Conservation (phyloP, 257 asterid species). For the Rauvolfia tetraphylla region DNA sequence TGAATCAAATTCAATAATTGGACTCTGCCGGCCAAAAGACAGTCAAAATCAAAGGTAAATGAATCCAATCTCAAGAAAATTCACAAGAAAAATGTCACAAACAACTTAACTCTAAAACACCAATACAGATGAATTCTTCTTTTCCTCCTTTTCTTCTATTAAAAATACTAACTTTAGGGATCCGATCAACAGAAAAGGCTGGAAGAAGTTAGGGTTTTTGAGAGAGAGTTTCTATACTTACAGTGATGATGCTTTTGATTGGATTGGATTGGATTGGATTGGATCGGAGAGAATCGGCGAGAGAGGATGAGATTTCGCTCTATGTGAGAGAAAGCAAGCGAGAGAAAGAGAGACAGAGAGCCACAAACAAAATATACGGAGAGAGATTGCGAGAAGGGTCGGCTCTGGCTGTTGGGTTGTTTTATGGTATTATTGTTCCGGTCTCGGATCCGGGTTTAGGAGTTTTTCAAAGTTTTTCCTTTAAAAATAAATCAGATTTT, state of each 20-base stretch:
- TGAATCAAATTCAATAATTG: slow-evolving; percentile 8
- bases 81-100: slow-evolving; percentile 9
- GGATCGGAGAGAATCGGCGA: slow-evolving; percentile 38
- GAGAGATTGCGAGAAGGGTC: slow-evolving; percentile 29
- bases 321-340: slow-evolving; percentile 17
- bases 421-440: not conserved
- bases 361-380: slow-evolving; percentile 33
- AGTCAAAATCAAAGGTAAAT: slow-evolving; percentile 19
- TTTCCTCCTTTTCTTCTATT: not conserved
- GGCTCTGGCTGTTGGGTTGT: slow-evolving; percentile 32
- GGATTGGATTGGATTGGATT: slow-evolving; percentile 44
- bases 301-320: slow-evolving; percentile 31
- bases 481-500: not conserved
- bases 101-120: slow-evolving; percentile 18
- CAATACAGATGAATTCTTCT: not conserved
- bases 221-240: slow-evolving; percentile 27
- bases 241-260: slow-evolving; percentile 33
- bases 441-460: not conserved
- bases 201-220: slow-evolving; percentile 19
- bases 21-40: slow-evolving; percentile 8
- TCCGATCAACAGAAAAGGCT: slow-evolving; percentile 2
- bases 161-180: slow-evolving; percentile 10
- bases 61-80: slow-evolving; percentile 16
- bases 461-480: not conserved
- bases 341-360: slow-evolving; percentile 36